Conservation (phyloP, 23 red algal genomes). For the Gracilariopsis chorda region DNA sequence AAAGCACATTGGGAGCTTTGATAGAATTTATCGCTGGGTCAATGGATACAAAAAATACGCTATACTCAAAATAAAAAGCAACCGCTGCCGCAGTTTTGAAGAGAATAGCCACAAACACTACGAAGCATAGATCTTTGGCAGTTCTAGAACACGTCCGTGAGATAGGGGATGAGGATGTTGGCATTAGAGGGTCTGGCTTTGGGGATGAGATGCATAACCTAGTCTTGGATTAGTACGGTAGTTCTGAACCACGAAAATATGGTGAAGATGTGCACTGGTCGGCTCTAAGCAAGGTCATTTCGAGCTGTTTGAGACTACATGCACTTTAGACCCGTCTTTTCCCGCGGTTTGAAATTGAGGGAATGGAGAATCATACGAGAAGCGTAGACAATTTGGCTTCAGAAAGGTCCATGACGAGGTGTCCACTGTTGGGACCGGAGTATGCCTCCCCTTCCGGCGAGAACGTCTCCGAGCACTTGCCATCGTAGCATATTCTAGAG, state of each 20-base stretch:
- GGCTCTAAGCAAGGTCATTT: conserved; percentile 39
- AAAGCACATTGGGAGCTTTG: conserved; percentile 32
- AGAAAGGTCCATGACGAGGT: background rate
- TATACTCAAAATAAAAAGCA: conserved; percentile 27
- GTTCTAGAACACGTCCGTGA: conserved; percentile 49
- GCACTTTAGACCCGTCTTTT: conserved; percentile 55
- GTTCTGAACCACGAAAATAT: conserved; percentile 23
- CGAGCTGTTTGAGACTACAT: conserved; percentile 40
- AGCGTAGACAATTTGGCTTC: background rate
- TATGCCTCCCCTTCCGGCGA: conserved; percentile 11
- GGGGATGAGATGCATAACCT: conserved; percentile 56
- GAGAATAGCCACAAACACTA: conserved; percentile 47
- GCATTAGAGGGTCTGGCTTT: conserved; percentile 35
- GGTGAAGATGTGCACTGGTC: conserved; percentile 43
- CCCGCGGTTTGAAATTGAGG: conserved; percentile 39
- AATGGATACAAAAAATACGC: background rate
- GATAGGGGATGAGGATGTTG: conserved; percentile 13
- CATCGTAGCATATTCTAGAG: conserved; percentile 15
- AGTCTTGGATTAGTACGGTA: conserved; percentile 16
- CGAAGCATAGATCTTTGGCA: conserved; percentile 22
- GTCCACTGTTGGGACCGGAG: background rate
- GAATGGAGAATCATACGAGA: conserved; percentile 3
- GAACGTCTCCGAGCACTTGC: conserved; percentile 34
- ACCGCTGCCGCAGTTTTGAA: conserved; percentile 58
- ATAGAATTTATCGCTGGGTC: conserved; percentile 48